Conservation (phyloP, 2,329 filamentous ascomycete genomes). For the Eutypella sp. region DNA sequence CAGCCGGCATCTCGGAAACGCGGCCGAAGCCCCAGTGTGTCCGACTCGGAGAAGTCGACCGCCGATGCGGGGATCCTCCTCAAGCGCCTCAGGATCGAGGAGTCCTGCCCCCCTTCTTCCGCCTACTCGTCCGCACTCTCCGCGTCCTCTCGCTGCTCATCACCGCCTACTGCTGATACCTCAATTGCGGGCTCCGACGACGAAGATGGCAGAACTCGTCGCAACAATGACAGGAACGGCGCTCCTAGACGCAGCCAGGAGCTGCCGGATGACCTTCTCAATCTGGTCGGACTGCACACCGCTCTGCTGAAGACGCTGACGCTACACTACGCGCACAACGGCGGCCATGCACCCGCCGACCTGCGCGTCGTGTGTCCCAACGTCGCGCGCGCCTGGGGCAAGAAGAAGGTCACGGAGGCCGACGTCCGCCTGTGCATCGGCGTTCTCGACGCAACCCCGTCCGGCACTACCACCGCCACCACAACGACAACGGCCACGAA, state of each 20-base stretch:
- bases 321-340: conserved; percentile 66
- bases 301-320: conserved; percentile 65
- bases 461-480: conserved; percentile 12
- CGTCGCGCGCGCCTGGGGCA: conserved; percentile 67
- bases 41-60: conserved; percentile 27
- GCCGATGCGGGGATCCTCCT: conserved; percentile 31
- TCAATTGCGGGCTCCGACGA: conserved; percentile 33
- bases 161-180: conserved; percentile 32
- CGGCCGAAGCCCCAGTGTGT: conserved; percentile 24
- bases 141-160: conserved; percentile 28
- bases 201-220: conserved; percentile 15
- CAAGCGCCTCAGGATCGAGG: conserved; percentile 36
- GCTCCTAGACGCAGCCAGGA: conserved; percentile 7
- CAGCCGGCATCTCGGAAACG: conserved; percentile 23
- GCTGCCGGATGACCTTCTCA: conserved; percentile 49
- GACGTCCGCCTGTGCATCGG: conserved; percentile 65
- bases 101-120: no score
- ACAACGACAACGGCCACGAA: no score
- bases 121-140: no score
- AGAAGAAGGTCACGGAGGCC: conserved; percentile 58
- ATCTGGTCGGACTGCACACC: conserved; percentile 59
- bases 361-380: conserved; percentile 56
- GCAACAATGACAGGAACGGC: conserved; percentile 13
- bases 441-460: conserved; percentile 41
- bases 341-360: conserved; percentile 57